Evolutionary conservation across 306 rosid species (phyloP), one percentile per base, ranked within the genome.

Genomic region (Phaseolus lunatus): DNA sequence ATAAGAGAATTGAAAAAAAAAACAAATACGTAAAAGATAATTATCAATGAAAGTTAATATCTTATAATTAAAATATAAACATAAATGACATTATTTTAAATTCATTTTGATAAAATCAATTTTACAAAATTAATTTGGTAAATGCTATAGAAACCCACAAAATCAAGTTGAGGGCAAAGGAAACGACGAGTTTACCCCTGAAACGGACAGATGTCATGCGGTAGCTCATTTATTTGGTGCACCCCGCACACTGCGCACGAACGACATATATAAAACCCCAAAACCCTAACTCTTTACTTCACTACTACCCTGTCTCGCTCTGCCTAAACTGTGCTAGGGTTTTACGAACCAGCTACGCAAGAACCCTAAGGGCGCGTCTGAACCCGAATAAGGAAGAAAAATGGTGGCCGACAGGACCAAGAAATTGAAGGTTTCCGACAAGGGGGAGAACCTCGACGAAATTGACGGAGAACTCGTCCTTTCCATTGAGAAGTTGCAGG

Each of bases 401-500:
- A 89, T 92, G 96, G 90, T 85, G 71, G 89, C 88, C n/a, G 98
- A 89, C 87, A 92, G 86, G 68, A 83, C 78, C 41, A 94, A 94
- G 88, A 94, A 88, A 87, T 73, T 79, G 61, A 94, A 90, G 83
- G 84, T 83, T 13, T 33, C 90, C 0, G 96, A 90, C 0, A 76
- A 50, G 24, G 56, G 24, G 24, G 82, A 77, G 50, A 79, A 81
- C 62, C 26, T 85, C 0, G 97, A 89, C 10, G 87, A 82, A 37
- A 77, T 92, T 70, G 93, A 94, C 9, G 96, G 89, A 86, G 89
- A 94, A 73, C 97, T 94, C 77, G 95, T 94, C 69, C 88, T 90
- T 68, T 89, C 95, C 68, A 89, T 92, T 62, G 97, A 94, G 78
- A 94, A 92, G 70, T 77, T 94, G 85, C 97, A 94, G 92, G 97